Conservation (phyloP, 192 early-diverging fungal species). For the Entomortierella parvispora region DNA sequence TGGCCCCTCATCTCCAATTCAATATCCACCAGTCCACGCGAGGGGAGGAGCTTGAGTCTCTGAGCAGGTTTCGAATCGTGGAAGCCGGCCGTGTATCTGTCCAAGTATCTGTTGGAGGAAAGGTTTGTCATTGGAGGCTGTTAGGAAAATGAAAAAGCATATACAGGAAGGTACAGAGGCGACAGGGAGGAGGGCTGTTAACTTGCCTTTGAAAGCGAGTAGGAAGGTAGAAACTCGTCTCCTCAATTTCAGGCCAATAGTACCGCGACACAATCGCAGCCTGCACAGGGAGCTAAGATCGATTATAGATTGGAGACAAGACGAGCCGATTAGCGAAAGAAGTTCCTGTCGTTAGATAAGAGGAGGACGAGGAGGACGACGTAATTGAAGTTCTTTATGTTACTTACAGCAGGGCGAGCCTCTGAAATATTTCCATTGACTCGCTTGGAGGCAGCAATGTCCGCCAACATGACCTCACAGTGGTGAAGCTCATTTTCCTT, state of each 20-base stretch:
- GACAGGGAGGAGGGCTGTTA: not conserved
- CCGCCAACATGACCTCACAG: constrained; percentile 87
- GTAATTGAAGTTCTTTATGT: constrained; percentile 1
- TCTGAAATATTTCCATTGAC: constrained; percentile 64
- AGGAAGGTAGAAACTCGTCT: constrained; percentile 53
- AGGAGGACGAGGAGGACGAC: too few species aligned
- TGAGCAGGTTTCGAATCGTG: constrained; percentile 65
- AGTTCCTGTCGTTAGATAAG: not conserved
- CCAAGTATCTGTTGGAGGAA: constrained; percentile 27
- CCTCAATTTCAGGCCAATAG: constrained; percentile 68
- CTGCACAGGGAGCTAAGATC: constrained; percentile 51
- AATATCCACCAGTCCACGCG: constrained; percentile 64
- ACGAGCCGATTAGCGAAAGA: not conserved
- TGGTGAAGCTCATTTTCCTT: constrained; percentile 67
- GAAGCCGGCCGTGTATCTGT: constrained; percentile 58
- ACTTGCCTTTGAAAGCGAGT: constrained; percentile 45
- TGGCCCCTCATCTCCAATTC: constrained; percentile 65
- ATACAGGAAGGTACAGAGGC: not conserved
- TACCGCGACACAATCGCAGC: constrained; percentile 67
- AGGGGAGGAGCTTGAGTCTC: constrained; percentile 64
- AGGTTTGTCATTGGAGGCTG: not conserved
- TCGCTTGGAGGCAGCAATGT: constrained; percentile 78
- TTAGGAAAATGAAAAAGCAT: not conserved
- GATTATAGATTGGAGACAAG: too few species aligned
- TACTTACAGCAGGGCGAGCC: constrained; percentile 23